Percentiles rank a stretch among this genome's conserved stretches.
Evolutionary conservation across 257 asterid genomes (phyloP).

Genomic region (Asclepias syriaca): DNA sequence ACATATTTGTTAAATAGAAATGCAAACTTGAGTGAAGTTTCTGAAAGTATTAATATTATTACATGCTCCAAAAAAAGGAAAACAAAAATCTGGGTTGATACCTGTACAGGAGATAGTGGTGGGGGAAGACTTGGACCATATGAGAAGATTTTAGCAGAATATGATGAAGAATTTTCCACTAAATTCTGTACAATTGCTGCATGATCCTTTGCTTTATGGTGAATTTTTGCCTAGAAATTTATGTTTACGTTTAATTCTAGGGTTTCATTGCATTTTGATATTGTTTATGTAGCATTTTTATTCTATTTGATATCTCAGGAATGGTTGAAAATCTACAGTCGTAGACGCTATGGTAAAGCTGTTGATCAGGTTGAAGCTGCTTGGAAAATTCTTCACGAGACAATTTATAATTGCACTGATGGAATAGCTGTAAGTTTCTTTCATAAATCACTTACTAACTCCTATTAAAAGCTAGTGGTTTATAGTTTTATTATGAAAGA

Average conservation of each 20-base stretch:
- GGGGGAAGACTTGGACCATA: not conserved
- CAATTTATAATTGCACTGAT: constrained; percentile 90
- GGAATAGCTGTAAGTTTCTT: constrained; percentile 76
- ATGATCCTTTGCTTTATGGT: not conserved
- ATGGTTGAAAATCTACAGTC: constrained; percentile 73
- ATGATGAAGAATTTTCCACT: not conserved
- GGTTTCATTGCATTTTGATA: not conserved
- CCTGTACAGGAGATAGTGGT: not conserved
- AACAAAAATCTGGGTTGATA: not conserved
- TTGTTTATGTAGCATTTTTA: not conserved
- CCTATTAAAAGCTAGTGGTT: not conserved
- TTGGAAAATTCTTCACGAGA: constrained; percentile 75
- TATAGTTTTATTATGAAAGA: not conserved
- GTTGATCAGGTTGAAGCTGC: constrained; percentile 62
- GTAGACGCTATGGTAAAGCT: constrained; percentile 86
- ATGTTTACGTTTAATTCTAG: not conserved
- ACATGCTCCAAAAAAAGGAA: too few species aligned
- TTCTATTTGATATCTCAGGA: constrained; percentile 43
- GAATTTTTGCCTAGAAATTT: not conserved
- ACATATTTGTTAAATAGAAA: not conserved
- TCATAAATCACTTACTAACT: not conserved
- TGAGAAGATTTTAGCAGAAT: not conserved
- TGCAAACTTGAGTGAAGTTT: not conserved
- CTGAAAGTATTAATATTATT: too few species aligned
- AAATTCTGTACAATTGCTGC: not conserved